These are phyloP conservation scores for Poronia punctata DNA, from an alignment of 495 filamentous ascomycete species.

Conservation along the genomic window DNA sequence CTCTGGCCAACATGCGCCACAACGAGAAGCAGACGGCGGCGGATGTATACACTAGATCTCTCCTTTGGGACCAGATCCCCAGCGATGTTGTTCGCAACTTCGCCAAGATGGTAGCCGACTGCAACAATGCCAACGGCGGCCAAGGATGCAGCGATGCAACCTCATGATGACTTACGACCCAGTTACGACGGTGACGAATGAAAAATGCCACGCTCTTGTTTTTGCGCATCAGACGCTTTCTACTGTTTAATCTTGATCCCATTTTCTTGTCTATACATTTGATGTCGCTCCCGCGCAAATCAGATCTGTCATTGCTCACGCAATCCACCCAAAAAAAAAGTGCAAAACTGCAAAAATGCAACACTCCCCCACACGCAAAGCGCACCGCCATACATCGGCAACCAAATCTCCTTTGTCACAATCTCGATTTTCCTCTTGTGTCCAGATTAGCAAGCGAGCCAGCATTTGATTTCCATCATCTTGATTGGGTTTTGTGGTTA, in stretches of 20 bases:
- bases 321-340: too few relatives aligned
- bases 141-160: conserved; percentile 28
- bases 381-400: conserved; percentile 15
- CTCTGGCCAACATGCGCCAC: conserved; percentile 70
- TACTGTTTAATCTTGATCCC: conserved; percentile 8
- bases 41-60: conserved; percentile 85
- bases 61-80: conserved; percentile 93
- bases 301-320: conserved; percentile 16
- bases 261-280: conserved; percentile 21
- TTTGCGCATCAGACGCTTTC: conserved; percentile 2
- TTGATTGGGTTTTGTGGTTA: conserved; percentile 16
- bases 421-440: conserved; percentile 15
- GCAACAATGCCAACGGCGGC: conserved; percentile 27
- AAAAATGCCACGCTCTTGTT: conserved; percentile 12
- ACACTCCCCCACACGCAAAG: conserved; percentile 23
- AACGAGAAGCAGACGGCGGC: conserved; percentile 59
- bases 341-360: too few relatives aligned
- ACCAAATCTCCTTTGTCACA: conserved; percentile 24
- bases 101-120: conserved; percentile 73
- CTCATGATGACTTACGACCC: conserved; percentile 26
- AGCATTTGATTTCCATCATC: conserved; percentile 31
- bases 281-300: conserved; percentile 16
- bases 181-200: conserved; percentile 16
- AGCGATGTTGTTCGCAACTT: conserved; percentile 89
- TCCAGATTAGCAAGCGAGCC: conserved; percentile 32